phyloP scores from a whole-genome alignment of 306 rosid species.

The Vigna mungo region DNA sequence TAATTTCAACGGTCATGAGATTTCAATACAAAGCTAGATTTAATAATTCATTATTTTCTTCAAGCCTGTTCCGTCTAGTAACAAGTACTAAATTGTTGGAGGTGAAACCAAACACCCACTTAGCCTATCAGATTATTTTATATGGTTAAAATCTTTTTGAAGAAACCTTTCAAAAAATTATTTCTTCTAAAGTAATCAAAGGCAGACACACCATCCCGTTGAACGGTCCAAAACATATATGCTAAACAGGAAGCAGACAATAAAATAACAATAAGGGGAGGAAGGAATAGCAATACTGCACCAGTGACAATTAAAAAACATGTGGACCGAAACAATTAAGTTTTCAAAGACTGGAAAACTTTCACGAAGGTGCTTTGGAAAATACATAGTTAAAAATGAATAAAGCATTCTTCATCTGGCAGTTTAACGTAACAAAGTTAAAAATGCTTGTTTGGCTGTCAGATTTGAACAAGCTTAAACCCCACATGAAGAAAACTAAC shows the following conservation, averaged over 20 bases:
- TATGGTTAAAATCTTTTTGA: neutral
- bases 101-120: neutral
- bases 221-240: neutral
- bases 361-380: neutral
- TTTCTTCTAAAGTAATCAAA: neutral
- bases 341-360: neutral
- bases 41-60: too few species aligned
- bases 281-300: neutral
- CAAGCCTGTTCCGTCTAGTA: neutral
- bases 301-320: neutral
- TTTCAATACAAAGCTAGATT: too few species aligned
- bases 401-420: neutral
- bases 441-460: conserved; percentile 66
- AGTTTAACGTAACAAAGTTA: neutral
- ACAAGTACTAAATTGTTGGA: neutral
- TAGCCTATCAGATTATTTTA: neutral
- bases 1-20: too few species aligned
- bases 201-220: neutral
- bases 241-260: neutral
- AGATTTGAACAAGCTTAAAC: conserved; percentile 75
- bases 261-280: neutral
- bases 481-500: conserved; percentile 68
- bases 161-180: neutral
- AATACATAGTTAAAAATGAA: neutral
- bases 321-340: neutral